A percentile compares a stretch with the other conserved stretches of the same genome.
Evolutionary conservation across 2,329 filamentous ascomycete genomes (phyloP).

Genomic region (Botrytis aclada): DNA sequence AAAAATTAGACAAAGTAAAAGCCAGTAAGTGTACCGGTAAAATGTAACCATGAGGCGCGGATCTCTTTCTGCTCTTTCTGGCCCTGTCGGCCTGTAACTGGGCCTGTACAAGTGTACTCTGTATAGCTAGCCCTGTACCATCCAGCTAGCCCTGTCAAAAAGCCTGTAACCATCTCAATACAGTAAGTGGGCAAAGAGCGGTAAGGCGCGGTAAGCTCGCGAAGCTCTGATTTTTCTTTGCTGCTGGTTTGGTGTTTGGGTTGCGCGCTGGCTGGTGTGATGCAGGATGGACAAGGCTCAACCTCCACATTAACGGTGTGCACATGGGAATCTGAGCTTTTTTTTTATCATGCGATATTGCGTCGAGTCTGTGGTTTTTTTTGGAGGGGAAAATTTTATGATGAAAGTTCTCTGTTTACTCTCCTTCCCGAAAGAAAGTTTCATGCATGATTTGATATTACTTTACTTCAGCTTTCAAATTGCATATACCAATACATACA

Average conservation of each 20-base stretch:
- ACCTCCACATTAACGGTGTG: neutral
- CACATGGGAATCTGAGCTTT: constrained; percentile 6
- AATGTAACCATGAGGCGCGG: neutral
- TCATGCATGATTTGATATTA: neutral
- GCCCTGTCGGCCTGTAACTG: neutral
- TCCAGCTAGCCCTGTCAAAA: neutral
- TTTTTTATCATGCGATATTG: neutral
- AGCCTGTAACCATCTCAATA: neutral
- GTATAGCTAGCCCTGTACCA: neutral
- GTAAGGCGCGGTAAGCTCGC: constrained; percentile 6
- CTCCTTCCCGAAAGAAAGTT: neutral
- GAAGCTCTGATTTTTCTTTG: neutral
- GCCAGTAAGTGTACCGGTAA: constrained; percentile 1
- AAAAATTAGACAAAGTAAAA: neutral
- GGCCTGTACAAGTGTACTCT: constrained; percentile 4
- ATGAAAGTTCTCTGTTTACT: neutral
- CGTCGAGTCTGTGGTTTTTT: neutral
- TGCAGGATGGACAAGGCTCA: neutral
- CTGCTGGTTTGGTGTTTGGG: neutral
- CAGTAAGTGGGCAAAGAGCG: constrained; percentile 6
- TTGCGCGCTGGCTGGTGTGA: constrained; percentile 4
- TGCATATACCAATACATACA: neutral
- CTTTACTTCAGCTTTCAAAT: neutral
- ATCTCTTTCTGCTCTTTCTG: neutral
- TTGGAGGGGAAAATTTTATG: neutral